Percentiles rank a stretch among this genome's conserved stretches.
These are phyloP conservation scores for Gamsiella multidivaricata DNA, from an alignment of 192 early-diverging fungal species.

Conservation along the genomic window DNA sequence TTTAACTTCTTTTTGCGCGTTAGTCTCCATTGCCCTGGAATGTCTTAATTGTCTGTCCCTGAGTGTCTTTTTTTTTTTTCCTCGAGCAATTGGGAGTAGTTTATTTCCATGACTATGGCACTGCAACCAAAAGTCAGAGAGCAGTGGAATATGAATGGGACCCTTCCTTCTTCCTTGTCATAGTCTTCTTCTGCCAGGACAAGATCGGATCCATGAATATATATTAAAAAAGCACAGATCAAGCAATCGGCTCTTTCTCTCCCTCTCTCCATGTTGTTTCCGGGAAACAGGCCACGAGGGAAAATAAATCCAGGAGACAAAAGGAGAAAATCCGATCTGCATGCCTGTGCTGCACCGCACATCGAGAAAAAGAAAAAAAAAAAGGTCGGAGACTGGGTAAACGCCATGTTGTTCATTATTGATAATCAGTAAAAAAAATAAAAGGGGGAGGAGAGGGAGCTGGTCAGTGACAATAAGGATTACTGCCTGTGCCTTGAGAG, in stretches of 20 bases:
- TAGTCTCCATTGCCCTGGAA: too few relatives aligned
- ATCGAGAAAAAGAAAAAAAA: not conserved
- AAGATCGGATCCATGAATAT: constrained; percentile 8
- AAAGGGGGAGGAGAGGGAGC: too few relatives aligned
- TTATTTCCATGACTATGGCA: too few relatives aligned
- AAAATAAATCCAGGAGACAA: not conserved
- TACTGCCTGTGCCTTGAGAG: too few relatives aligned
- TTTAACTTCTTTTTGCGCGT: too few relatives aligned
- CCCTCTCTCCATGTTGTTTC: too few relatives aligned
- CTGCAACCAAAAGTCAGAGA: not conserved
- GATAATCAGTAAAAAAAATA: too few relatives aligned
- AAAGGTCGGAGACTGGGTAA: not conserved
- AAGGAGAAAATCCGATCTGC: not conserved
- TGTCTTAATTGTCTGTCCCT: too few relatives aligned
- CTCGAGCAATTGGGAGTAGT: too few relatives aligned
- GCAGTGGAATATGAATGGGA: constrained; percentile 3
- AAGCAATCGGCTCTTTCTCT: not conserved
- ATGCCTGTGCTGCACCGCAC: not conserved
- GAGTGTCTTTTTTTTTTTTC: too few relatives aligned
- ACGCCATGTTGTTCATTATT: too few relatives aligned
- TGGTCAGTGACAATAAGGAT: too few relatives aligned
- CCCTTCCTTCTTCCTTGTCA: not conserved
- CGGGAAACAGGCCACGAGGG: constrained; percentile 2
- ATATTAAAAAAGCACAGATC: not conserved
- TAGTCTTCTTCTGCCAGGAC: constrained; percentile 11